These are phyloP conservation scores for Nannochloris sp. DNA, from an alignment of 139 green algal genomes.

Conservation along the genomic window DNA sequence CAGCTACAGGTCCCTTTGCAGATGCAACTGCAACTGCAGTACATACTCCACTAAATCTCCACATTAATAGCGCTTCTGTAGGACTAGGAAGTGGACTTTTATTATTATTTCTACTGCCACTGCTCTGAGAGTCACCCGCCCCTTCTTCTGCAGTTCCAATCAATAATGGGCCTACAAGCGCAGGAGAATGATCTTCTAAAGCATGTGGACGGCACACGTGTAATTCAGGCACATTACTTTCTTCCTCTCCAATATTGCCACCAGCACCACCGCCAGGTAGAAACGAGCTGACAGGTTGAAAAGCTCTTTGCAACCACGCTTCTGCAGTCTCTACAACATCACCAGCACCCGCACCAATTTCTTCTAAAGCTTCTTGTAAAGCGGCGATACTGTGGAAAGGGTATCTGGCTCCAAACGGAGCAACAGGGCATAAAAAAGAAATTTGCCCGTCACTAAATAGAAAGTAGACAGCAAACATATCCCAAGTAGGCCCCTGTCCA, in stretches of 20 bases:
- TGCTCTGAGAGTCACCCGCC: not conserved
- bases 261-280: not conserved
- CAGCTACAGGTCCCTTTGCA: slow-evolving; percentile 4
- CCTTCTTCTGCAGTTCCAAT: not conserved
- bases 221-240: not conserved
- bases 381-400: not conserved
- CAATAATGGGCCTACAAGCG: slow-evolving; percentile 13
- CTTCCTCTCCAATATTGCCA: not conserved
- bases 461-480: slow-evolving; percentile 37
- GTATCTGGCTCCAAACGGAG: slow-evolving; percentile 38
- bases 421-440: slow-evolving; percentile 46
- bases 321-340: not conserved
- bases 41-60: slow-evolving; percentile 16
- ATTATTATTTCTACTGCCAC: not conserved
- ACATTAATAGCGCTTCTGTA: not conserved
- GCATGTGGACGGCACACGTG: slow-evolving; percentile 19
- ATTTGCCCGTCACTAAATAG: slow-evolving; percentile 33
- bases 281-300: not conserved
- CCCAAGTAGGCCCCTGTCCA: slow-evolving; percentile 34
- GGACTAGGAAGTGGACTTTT: not conserved
- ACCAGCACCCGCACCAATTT: not conserved
- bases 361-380: not conserved
- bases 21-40: slow-evolving; percentile 19
- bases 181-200: slow-evolving; percentile 31
- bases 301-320: slow-evolving; percentile 34